These are phyloP conservation scores for Pichia rugopelliculosa DNA, from an alignment of 805 yeast species.

Conservation along the genomic window DNA sequence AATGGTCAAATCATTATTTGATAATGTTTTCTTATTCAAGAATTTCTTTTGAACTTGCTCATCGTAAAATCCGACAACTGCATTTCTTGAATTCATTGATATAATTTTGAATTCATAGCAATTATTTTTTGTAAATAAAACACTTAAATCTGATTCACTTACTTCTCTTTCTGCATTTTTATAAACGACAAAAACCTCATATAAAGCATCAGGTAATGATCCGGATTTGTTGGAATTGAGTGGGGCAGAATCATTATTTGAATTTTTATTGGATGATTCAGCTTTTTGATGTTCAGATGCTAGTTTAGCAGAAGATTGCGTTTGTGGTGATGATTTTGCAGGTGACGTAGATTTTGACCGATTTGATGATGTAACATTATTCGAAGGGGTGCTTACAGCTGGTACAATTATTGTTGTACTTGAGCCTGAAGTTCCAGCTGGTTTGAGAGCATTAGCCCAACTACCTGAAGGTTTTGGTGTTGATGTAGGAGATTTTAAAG, in stretches of 20 bases:
- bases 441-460: slow-evolving; percentile 6
- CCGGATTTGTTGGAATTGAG: background rate
- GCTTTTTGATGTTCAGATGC: background rate
- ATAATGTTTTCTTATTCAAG: background rate
- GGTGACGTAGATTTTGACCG: background rate
- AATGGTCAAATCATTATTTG: background rate
- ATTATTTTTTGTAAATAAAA: background rate
- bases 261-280: background rate
- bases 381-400: background rate
- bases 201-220: background rate
- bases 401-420: background rate
- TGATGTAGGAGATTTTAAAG: background rate
- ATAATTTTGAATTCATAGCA: background rate
- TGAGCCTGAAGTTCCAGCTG: background rate
- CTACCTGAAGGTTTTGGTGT: background rate
- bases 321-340: background rate
- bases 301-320: background rate
- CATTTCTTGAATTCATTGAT: background rate
- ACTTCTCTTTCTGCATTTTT: background rate
- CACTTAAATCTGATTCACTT: background rate
- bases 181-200: slow-evolving; percentile 4
- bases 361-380: background rate
- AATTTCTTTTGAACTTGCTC: slow-evolving; percentile 3
- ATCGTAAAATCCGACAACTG: slow-evolving; percentile 3
- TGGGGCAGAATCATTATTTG: background rate